These are phyloP conservation scores for Tuber brumale DNA, from an alignment of 495 filamentous ascomycete species.

Conservation along the genomic window DNA sequence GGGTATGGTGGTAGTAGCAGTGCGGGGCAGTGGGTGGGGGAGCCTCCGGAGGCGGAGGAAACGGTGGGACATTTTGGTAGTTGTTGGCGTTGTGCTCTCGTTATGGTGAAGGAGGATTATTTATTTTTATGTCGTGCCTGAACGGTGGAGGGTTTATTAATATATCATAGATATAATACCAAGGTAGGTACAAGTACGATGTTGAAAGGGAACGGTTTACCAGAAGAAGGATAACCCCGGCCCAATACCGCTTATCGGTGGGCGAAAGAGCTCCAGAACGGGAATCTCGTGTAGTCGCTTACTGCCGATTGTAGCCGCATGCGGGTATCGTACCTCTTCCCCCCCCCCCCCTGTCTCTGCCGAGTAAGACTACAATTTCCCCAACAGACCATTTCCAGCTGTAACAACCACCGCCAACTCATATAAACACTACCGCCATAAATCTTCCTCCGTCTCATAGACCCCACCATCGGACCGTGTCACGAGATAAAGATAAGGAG, in stretches of 20 bases:
- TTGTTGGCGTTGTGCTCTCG: conserved; percentile 33
- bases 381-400: neutral
- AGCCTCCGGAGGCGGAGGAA: conserved; percentile 16
- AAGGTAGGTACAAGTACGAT: neutral
- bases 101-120: conserved; percentile 6
- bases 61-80: conserved; percentile 22
- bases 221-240: neutral
- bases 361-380: neutral
- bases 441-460: neutral
- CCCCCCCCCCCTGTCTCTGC: neutral
- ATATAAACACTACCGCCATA: neutral
- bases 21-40: conserved; percentile 12
- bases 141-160: neutral
- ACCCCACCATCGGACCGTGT: neutral
- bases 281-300: neutral
- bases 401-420: neutral
- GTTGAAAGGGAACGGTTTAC: neutral
- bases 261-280: no score
- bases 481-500: neutral
- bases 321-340: neutral
- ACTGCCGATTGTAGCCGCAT: conserved; percentile 1
- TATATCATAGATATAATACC: neutral
- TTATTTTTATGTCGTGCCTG: neutral
- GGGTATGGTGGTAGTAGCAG: neutral
- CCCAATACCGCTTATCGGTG: neutral